Conservation (phyloP, 1,284 basidiomycete species). For the Cutaneotrichosporon cutaneum region DNA sequence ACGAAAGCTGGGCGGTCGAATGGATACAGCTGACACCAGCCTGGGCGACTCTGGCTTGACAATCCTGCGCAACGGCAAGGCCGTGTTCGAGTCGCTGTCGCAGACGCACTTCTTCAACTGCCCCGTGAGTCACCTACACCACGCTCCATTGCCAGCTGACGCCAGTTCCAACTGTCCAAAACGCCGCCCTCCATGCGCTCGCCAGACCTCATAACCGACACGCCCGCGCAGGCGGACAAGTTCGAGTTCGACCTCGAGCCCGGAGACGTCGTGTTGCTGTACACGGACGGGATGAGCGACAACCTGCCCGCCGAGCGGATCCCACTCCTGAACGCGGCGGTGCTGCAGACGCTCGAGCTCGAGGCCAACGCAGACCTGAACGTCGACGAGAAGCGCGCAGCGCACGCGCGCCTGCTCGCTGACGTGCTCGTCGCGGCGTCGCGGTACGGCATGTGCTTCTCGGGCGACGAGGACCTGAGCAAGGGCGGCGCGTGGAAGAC, state of each 20-base stretch:
- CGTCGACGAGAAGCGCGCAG: constrained; percentile 35
- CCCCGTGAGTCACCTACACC: constrained; percentile 36
- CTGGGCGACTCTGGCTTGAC: constrained; percentile 53
- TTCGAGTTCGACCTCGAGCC: constrained; percentile 44
- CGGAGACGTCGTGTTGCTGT: constrained; percentile 51
- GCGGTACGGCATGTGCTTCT: constrained; percentile 50
- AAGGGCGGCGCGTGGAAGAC: constrained; percentile 43
- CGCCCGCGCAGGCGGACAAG: constrained; percentile 40
- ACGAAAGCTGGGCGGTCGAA: too few species aligned
- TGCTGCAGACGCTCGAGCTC: constrained; percentile 33
- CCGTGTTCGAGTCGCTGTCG: constrained; percentile 38
- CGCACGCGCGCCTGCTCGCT: constrained; percentile 50
- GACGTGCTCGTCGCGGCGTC: constrained; percentile 54
- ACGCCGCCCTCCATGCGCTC: constrained; percentile 29
- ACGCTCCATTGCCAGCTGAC: constrained; percentile 15
- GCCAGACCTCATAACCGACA: constrained; percentile 32
- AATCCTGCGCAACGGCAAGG: constrained; percentile 46
- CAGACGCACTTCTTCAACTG: constrained; percentile 55
- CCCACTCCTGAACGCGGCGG: constrained; percentile 37
- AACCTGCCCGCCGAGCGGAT: constrained; percentile 56
- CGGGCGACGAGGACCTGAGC: constrained; percentile 37
- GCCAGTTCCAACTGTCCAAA: constrained; percentile 44
- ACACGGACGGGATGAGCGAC: constrained; percentile 60
- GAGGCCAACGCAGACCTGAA: constrained; percentile 42
- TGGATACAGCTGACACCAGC: constrained; percentile 30